Percentiles rank a stretch among this genome's conserved stretches.
Conservation (phyloP, 805 yeast genomes). For the Metschnikowia gelsemii region DNA sequence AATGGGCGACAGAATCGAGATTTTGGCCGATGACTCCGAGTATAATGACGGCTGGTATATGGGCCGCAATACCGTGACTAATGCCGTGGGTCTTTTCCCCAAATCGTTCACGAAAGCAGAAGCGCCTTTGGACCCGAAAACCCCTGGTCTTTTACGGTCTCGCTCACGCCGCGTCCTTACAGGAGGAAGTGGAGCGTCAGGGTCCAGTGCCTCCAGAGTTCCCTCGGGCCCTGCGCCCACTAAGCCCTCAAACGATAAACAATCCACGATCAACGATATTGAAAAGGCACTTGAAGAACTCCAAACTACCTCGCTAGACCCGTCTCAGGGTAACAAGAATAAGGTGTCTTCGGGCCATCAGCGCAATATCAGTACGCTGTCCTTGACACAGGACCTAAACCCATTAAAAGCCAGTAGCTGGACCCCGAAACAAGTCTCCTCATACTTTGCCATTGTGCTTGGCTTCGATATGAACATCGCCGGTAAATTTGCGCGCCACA, state of each 20-base stretch:
- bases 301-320: constrained; percentile 26
- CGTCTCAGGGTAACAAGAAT: constrained; percentile 11
- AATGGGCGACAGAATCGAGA: constrained; percentile 84
- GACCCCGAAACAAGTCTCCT: constrained; percentile 84
- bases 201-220: constrained; percentile 13
- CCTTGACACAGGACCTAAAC: constrained; percentile 33
- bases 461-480: constrained; percentile 78
- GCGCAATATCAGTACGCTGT: constrained; percentile 15
- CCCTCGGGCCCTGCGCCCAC: constrained; percentile 9
- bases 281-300: constrained; percentile 71
- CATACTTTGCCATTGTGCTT: constrained; percentile 62
- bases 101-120: constrained; percentile 72
- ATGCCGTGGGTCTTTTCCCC: constrained; percentile 85
- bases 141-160: constrained; percentile 40
- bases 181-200: constrained; percentile 11
- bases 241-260: constrained; percentile 8
- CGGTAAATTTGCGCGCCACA: constrained; percentile 79
- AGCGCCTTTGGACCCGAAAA: constrained; percentile 8
- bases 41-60: constrained; percentile 97
- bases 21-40: constrained; percentile 88
- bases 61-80: constrained; percentile 73
- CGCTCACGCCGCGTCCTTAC: constrained; percentile 52
- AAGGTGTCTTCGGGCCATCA: constrained; percentile 5
- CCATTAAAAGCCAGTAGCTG: constrained; percentile 58
- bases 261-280: constrained; percentile 60